phyloP scores from a whole-genome alignment of 441 rosid species.

The Brassica hybrid region DNA sequence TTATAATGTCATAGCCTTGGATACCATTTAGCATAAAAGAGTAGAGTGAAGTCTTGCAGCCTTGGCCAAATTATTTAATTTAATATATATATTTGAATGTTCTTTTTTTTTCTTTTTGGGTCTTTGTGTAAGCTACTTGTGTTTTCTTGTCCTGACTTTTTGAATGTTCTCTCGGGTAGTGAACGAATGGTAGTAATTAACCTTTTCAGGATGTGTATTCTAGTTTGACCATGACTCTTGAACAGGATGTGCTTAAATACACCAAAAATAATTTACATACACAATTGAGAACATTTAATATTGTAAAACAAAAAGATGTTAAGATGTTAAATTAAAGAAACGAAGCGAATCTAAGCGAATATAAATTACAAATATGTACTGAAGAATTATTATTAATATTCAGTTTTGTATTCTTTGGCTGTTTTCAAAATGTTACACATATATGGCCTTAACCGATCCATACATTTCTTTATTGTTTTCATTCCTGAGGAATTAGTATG shows the following conservation, averaged over 20 bases:
- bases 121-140: constrained; percentile 22
- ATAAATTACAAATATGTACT: background rate
- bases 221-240: background rate
- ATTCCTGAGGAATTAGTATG: too few species aligned
- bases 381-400: background rate
- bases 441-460: too few species aligned
- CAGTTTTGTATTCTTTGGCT: too few species aligned
- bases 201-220: too few species aligned
- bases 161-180: constrained; percentile 30
- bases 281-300: background rate
- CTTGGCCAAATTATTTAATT: constrained; percentile 26
- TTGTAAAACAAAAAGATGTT: too few species aligned
- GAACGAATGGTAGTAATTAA: constrained; percentile 22
- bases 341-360: too few species aligned
- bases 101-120: background rate
- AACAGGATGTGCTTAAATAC: background rate
- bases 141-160: constrained; percentile 25
- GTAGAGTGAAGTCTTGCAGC: background rate
- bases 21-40: constrained; percentile 13
- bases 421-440: too few species aligned
- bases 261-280: background rate
- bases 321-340: too few species aligned
- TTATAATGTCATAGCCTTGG: constrained; percentile 21
- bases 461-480: too few species aligned
- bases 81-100: background rate